Conservation (phyloP, 1,139 yeast species). For the Yamadazyma mexicana region DNA sequence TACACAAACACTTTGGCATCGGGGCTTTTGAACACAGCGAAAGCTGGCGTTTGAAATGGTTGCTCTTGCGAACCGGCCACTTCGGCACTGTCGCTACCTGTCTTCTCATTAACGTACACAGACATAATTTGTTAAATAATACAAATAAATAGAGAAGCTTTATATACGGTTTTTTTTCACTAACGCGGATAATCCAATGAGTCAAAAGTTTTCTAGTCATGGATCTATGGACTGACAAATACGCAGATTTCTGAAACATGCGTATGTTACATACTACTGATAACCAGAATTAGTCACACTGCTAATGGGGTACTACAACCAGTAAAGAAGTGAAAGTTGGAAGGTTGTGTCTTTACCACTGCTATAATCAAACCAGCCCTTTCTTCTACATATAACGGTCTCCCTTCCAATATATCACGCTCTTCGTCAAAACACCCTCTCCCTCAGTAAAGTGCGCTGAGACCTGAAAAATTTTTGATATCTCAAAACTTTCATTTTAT, state of each 20-base stretch:
- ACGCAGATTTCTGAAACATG: background rate
- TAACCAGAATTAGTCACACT: too few species aligned
- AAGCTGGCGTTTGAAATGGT: slow-evolving; percentile 85
- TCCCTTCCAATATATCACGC: background rate
- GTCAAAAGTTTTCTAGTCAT: too few species aligned
- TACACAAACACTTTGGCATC: slow-evolving; percentile 65
- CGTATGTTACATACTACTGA: too few species aligned
- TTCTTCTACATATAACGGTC: too few species aligned
- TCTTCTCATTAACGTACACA: slow-evolving; percentile 67
- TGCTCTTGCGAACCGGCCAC: slow-evolving; percentile 58
- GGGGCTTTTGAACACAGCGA: slow-evolving; percentile 60
- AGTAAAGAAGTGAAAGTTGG: too few species aligned
- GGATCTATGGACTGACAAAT: background rate
- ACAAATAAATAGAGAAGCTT: background rate
- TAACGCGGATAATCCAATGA: background rate
- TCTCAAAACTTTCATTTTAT: background rate
- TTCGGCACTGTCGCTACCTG: slow-evolving; percentile 63
- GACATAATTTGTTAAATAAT: slow-evolving; percentile 21
- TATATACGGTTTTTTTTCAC: background rate
- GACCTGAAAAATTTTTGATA: background rate
- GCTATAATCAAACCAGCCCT: too few species aligned
- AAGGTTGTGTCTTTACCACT: too few species aligned
- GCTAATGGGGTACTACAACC: too few species aligned
- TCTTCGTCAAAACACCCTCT: background rate
- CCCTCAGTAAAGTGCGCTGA: background rate